These are phyloP conservation scores for Xylaria curta DNA, from an alignment of 495 filamentous ascomycete genomes.

Conservation along the genomic window DNA sequence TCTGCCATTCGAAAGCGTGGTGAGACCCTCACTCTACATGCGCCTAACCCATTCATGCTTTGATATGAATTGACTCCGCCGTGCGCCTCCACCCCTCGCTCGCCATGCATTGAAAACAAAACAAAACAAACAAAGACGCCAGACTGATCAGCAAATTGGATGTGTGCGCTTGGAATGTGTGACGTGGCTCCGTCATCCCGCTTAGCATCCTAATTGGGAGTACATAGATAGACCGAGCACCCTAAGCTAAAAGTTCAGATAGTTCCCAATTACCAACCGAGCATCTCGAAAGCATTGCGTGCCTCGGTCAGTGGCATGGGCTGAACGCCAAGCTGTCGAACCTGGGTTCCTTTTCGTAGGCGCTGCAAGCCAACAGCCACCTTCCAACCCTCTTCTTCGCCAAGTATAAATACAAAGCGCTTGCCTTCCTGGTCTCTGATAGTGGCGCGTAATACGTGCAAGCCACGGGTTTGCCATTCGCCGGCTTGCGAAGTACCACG, in stretches of 20 bases:
- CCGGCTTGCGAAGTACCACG: slow-evolving; percentile 44
- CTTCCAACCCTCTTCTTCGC: slow-evolving; percentile 91
- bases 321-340: slow-evolving; percentile 68
- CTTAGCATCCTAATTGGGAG: slow-evolving; percentile 4
- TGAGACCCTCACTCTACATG: slow-evolving; percentile 8
- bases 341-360: slow-evolving; percentile 73
- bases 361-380: slow-evolving; percentile 80
- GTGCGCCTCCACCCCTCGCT: slow-evolving; percentile 16
- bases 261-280: slow-evolving; percentile 59
- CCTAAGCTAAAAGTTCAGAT: background rate
- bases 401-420: slow-evolving; percentile 80
- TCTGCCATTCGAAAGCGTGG: background rate
- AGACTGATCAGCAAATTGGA: background rate
- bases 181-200: background rate
- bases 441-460: slow-evolving; percentile 83
- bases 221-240: slow-evolving; percentile 11
- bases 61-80: slow-evolving; percentile 1
- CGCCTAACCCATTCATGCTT: slow-evolving; percentile 6
- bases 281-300: slow-evolving; percentile 61
- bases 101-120: slow-evolving; percentile 26
- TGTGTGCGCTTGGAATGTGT: slow-evolving; percentile 1
- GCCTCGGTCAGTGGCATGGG: slow-evolving; percentile 66
- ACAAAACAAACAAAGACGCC: slow-evolving; percentile 8
- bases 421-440: slow-evolving; percentile 85
- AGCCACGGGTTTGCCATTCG: slow-evolving; percentile 57